Evolutionary conservation across 306 rosid genomes (phyloP), one percentile per base, ranked within the genome.

Genomic region (Dalbergia cultrata): DNA sequence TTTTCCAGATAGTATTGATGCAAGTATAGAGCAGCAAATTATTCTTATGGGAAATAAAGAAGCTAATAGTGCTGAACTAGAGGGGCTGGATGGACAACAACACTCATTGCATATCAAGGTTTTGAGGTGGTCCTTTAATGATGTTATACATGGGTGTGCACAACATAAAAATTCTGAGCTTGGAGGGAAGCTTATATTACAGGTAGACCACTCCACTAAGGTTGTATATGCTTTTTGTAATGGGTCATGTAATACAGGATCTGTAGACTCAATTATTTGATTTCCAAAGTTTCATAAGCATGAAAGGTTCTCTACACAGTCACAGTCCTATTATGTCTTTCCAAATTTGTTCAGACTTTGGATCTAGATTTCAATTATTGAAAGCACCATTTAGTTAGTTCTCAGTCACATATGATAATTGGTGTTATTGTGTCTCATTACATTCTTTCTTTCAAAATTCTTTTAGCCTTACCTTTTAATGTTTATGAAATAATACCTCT

Each of bases 131-230:
- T 91, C 97, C 65, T 94, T 89, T 81, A 81, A 41, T 87, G 88
- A 92, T 74, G 85, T 92, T 80, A 83, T 94, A 60, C 84, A 77
- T 13, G 90, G 89, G 49, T 92, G 93, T 82, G 90, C 89, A 34
- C 63, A 66, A 17, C 21, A 22, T 52, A 81, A 75, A 66, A 84
- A 92, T 70, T 63, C 72, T 85, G 81, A 49, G 50, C 93, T 91
- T 75, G 97, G 92, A 60, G 79, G 85, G 88, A 85, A 74, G 73
- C 86, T 92, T 82, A 60, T 88, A 31, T 79, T 79, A 72, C 95
- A 91, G 97, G 98, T 94, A 79, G 41, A 41, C 78, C 76, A 39
- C 83, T 67, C 9, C 8, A 69, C 70, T 39, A 45, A 57, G 52
- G 71, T 70, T 83, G 63, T 78, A 12, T 9, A 19, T 74, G 54